These are phyloP conservation scores for Ambrosiella xylebori DNA, from an alignment of 2,329 filamentous ascomycete genomes.

Conservation along the genomic window DNA sequence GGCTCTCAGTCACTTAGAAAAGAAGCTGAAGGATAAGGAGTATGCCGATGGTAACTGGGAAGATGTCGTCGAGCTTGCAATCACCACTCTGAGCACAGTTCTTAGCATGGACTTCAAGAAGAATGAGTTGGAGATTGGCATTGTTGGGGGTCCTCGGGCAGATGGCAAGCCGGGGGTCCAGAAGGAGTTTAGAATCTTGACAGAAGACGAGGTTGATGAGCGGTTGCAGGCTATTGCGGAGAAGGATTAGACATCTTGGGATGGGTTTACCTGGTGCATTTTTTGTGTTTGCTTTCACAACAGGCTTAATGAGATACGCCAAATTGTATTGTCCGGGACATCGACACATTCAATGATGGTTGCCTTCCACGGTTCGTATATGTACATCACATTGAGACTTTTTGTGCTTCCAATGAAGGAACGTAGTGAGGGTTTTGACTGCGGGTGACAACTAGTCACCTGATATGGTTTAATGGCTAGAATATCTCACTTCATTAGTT, in stretches of 20 bases:
- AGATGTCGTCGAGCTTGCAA: conserved; percentile 92
- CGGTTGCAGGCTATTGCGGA: conserved; percentile 94
- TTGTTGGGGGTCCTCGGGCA: conserved; percentile 71
- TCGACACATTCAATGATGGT: neutral
- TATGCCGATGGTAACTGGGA: conserved; percentile 83
- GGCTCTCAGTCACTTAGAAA: conserved; percentile 94
- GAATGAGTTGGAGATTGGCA: conserved; percentile 92
- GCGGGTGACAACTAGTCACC: neutral
- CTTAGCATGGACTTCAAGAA: conserved; percentile 99
- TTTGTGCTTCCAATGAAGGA: neutral
- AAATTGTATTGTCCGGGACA: neutral
- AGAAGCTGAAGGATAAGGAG: conserved; percentile 99
- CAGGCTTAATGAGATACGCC: conserved; percentile 12
- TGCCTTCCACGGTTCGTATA: neutral
- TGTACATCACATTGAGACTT: neutral
- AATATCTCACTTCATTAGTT: conserved; percentile 1
- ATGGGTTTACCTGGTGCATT: neutral
- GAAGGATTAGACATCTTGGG: conserved; percentile 56
- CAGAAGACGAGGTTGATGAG: conserved; percentile 96
- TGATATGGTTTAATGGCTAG: conserved; percentile 1
- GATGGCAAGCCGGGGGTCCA: conserved; percentile 74
- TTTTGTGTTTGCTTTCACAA: conserved; percentile 3
- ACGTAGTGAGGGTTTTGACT: neutral
- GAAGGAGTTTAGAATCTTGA: conserved; percentile 68
- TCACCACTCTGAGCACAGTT: conserved; percentile 86